Evolutionary conservation across 1,139 yeast genomes (phyloP).

Genomic region (Taphrina sp.): DNA sequence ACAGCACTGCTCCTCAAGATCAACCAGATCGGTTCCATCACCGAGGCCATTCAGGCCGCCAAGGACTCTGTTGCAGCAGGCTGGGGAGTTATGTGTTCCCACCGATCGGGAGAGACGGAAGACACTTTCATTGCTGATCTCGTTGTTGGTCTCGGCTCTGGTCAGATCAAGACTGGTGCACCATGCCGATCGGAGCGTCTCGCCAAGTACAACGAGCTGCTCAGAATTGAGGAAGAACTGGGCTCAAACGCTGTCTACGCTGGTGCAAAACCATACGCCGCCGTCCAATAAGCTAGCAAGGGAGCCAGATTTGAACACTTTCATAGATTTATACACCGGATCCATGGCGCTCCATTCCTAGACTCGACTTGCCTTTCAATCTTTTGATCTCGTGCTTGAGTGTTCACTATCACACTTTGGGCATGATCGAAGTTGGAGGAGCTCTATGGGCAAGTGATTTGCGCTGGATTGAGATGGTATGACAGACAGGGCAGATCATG

Average conservation of each 20-base stretch:
- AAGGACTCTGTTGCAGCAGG: conserved; percentile 83
- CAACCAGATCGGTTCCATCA: conserved; percentile 80
- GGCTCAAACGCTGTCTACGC: conserved; percentile 91
- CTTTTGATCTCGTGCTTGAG: too few relatives aligned
- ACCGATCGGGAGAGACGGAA: conserved; percentile 99
- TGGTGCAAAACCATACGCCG: conserved; percentile 20
- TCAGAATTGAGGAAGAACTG: conserved; percentile 95
- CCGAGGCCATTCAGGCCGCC: conserved; percentile 92
- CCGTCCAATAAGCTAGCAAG: conserved; percentile 19
- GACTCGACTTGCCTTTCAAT: too few relatives aligned
- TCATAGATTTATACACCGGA: too few relatives aligned
- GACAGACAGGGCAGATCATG: too few relatives aligned
- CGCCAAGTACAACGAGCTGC: conserved; percentile 87
- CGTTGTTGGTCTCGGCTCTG: conserved; percentile 92
- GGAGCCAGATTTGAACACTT: too few relatives aligned
- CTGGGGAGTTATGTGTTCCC: conserved; percentile 98
- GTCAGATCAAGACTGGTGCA: conserved; percentile 99
- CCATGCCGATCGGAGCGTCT: conserved; percentile 99
- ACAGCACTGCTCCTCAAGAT: conserved; percentile 91
- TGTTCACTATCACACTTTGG: too few relatives aligned
- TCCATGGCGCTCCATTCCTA: too few relatives aligned
- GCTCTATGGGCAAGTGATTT: too few relatives aligned
- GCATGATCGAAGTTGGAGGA: too few relatives aligned
- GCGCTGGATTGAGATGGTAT: too few relatives aligned
- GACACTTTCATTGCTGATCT: conserved; percentile 96